These are phyloP conservation scores for Botrytis porri DNA, from an alignment of 2,329 filamentous ascomycete genomes.

Conservation along the genomic window DNA sequence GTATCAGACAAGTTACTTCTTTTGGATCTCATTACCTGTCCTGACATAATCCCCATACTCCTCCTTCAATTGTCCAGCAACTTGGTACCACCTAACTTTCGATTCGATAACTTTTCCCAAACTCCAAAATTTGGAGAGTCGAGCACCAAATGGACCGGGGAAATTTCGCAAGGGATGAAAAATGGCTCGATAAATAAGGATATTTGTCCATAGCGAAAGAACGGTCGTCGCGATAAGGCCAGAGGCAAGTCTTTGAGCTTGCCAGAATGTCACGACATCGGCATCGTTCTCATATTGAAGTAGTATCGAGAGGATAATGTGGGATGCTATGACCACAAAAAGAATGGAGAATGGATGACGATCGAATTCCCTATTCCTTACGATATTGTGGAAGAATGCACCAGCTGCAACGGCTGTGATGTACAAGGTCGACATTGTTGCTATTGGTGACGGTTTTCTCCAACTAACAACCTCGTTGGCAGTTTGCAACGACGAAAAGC, in stretches of 20 bases:
- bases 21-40: constrained; percentile 7
- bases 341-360: not conserved
- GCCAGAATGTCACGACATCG: not conserved
- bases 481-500: not conserved
- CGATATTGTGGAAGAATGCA: not conserved
- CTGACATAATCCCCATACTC: constrained; percentile 33
- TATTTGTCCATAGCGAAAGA: constrained; percentile 35
- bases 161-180: constrained; percentile 38
- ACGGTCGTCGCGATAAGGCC: not conserved
- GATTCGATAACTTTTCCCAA: constrained; percentile 16
- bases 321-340: not conserved
- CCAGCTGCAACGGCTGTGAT: not conserved
- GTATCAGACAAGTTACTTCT: not conserved
- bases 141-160: constrained; percentile 31
- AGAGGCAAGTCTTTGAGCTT: not conserved
- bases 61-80: constrained; percentile 23
- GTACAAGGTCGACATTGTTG: not conserved
- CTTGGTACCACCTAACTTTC: constrained; percentile 21
- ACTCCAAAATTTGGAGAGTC: constrained; percentile 31
- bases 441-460: not conserved
- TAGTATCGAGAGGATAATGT: not conserved
- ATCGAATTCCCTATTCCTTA: constrained; percentile 1
- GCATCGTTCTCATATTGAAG: not conserved
- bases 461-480: not conserved
- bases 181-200: constrained; percentile 54